Conservation (phyloP, 495 filamentous ascomycete species). For the Penicillium turbatum region DNA sequence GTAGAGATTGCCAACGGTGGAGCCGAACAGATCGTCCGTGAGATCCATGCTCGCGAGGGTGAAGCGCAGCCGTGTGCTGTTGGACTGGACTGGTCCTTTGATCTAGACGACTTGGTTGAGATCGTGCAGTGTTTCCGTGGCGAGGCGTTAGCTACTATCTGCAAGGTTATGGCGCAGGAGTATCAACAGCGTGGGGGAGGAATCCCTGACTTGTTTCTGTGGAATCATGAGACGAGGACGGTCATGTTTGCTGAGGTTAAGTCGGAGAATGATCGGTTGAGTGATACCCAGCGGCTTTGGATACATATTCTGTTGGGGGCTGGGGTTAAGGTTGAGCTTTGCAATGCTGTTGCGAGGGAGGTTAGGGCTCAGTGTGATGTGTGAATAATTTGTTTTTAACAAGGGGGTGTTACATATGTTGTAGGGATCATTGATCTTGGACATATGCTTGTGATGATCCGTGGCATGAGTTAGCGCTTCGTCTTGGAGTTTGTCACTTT, state of each 20-base stretch:
- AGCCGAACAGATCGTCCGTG: conserved; percentile 60
- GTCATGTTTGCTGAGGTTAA: conserved; percentile 90
- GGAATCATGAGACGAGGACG: conserved; percentile 55
- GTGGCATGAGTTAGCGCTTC: too few species aligned
- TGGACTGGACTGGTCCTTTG: conserved; percentile 87
- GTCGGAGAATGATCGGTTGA: conserved; percentile 91
- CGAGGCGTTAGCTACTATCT: conserved; percentile 74
- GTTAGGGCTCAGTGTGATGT: conserved; percentile 32
- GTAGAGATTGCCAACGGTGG: conserved; percentile 78
- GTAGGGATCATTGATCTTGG: too few species aligned
- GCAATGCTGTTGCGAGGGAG: conserved; percentile 79
- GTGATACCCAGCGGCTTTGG: conserved; percentile 95
- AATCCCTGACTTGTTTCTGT: conserved; percentile 90
- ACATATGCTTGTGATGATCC: too few species aligned
- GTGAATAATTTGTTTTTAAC: neutral
- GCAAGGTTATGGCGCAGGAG: conserved; percentile 93
- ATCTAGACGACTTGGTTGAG: conserved; percentile 73
- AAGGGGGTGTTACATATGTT: neutral
- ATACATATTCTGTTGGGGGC: conserved; percentile 86
- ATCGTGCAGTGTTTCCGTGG: conserved; percentile 76
- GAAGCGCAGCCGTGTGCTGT: conserved; percentile 76
- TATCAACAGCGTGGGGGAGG: conserved; percentile 82
- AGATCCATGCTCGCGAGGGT: conserved; percentile 59
- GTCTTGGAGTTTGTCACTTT: neutral
- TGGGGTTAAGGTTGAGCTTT: conserved; percentile 81